Base-by-base conservation (phyloP, 257 asterid genomes). In the Solanum chiquidenum region DNA sequence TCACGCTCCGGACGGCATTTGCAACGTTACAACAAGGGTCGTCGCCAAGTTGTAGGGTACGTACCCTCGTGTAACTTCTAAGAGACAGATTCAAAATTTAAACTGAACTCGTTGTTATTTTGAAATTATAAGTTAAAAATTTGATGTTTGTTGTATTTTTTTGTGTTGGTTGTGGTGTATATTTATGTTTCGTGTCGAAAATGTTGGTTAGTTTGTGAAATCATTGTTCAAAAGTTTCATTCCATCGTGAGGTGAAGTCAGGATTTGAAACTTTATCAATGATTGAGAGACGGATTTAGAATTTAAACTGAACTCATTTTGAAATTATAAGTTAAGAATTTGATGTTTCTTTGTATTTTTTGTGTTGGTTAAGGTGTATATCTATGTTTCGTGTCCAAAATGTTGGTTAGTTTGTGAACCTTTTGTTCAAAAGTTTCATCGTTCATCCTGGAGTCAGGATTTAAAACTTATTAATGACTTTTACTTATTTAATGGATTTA, bases 11-110 rank as follows among this genome's bases (percentile, higher is more conserved):
- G 98, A 80, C 92, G 98, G 87, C 93, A 96, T 85, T 64, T 95
- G 93, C 98, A 96, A 89, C 95, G 98, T 25, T 96, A 96, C 89
- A 90, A 93, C 89, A 91, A 80, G 40, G 98, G 98, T 40, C 95
- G 93, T 87, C 98, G 98, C 76, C 98, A 93, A 91, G 98, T 96
- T 77, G 98, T 96, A 64, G 98, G 98, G 98, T 96, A 7, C 33
- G 91, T 89, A 4, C 21, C 12, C 20, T 18, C 27, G 0, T 29
- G 23, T 29, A 68, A 27, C 10, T 13, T 40, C 0, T 2, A 14
- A 55, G 6, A 18, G 20, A 5, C 0, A 1, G 3, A 82, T 20
- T 31, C 71, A 49, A 0, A 21, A 82, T 82, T 82, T 82, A 82
- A 31, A 29, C 1, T 29, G 6, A 80, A 46, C 20, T 46, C 3